phyloP scores from a whole-genome alignment of 768 basidiomycete genomes.

The Pulveroboletus sp. region DNA sequence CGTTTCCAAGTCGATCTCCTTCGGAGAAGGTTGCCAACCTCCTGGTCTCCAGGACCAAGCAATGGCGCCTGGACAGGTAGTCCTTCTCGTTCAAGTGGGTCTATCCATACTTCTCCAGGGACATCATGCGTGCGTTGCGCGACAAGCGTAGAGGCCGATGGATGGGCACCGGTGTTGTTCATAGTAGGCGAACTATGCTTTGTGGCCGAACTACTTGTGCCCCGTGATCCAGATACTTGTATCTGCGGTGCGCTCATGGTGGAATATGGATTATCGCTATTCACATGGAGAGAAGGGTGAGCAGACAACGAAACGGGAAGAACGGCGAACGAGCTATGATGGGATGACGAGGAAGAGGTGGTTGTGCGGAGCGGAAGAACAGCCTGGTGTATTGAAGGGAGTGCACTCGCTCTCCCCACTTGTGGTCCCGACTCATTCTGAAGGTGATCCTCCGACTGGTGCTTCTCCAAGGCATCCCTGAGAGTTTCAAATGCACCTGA shows the following conservation, averaged over 20 bases:
- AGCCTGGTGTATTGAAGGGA: constrained; percentile 1
- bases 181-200: constrained; percentile 8
- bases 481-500: constrained; percentile 45
- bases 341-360: not conserved
- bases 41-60: not conserved
- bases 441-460: constrained; percentile 30
- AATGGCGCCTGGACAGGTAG: constrained; percentile 42
- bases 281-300: not conserved
- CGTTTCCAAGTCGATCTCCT: constrained; percentile 16
- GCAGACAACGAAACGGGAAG: not conserved
- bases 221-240: constrained; percentile 5
- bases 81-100: constrained; percentile 59
- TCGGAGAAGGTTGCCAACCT: constrained; percentile 2
- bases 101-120: constrained; percentile 54
- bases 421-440: not conserved
- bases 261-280: constrained; percentile 20
- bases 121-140: constrained; percentile 33
- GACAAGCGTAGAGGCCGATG: constrained; percentile 16
- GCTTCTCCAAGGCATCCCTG: constrained; percentile 48
- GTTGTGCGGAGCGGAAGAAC: constrained; percentile 11
- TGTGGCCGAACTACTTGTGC: constrained; percentile 1
- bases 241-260: not conserved
- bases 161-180: not conserved
- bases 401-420: not conserved
- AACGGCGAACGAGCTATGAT: constrained; percentile 1